Base-by-base conservation (phyloP, 2,329 filamentous ascomycete genomes). In the Scolecobasidium constrictum region DNA sequence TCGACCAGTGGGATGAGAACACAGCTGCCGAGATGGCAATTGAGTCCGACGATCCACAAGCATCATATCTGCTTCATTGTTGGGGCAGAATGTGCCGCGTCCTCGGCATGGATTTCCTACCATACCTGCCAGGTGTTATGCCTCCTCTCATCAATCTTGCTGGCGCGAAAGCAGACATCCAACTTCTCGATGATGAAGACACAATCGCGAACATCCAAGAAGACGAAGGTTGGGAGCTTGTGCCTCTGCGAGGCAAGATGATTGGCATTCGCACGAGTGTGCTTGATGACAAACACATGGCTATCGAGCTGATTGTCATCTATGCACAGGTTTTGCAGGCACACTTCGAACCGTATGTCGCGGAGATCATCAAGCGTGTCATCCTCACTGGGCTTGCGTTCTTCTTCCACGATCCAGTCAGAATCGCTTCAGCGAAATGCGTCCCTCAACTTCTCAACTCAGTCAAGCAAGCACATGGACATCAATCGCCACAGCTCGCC, bases 81-180 rank as follows among this genome's bases (percentile, higher is more conserved):
- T 98, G 92, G 92, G 92, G 92, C 41, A 81, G 92, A 38, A 98
- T 98, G 92, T 96, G 90, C 65, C 82, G 92, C 50, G 90, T 98
- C 21, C 75, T 98, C 49, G 87, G 84, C 16, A 68, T 76, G 38
- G 88, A 95, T 53, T 98, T 98, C 63, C 72, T 96, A 11, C 88
- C 88, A 13, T 98, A 93, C 70, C 72, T 98, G 42, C 79, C 82
- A 28, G 88, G 79, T 39, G 92, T 98, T 48, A 96, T 98, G 79
- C 90, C 90, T 5, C 92, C 92, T 16, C 72, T 98, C 44, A 73
- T 95, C 45, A 82, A 93, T 57, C 75, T 96, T 49, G 92, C 90
- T 21, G 84, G 86, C 53, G 88, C 92, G 42, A 96, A 95, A 71
- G 92, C 92, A 20, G 92, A 98, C 55, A 94, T 98, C 46, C 92